Evolutionary conservation across 202 grass and related monocot species (phyloP), one percentile per base, ranked within the genome.

Genomic region (Setaria italica): DNA sequence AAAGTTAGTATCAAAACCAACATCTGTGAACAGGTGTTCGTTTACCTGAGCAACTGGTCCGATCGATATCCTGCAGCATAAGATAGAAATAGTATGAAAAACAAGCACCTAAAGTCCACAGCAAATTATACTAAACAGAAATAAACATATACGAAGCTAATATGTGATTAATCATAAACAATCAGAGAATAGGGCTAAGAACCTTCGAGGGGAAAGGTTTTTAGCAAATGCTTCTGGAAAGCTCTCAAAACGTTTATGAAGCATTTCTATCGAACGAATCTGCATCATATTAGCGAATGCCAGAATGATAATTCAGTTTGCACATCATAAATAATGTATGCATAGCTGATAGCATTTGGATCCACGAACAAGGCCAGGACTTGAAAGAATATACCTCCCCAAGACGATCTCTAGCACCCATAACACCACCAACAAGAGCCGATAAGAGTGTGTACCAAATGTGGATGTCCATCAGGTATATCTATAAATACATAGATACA

Each of bases 231-330:
- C 96, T 91, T 88, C 91, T 5, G 96, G 96, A 81, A 99, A 99
- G 74, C 90, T 95, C 86, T 99, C 93, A 86, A 99, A 99, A 89
- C 96, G 96, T 92, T 93, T 99, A 86, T 99, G 96, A 90, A 99
- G 88, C 96, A 99, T 99, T 74, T 99, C 93, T 78, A 94, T 90
- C 59, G 96, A 86, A 29, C 96, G 93, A 72, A 99, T 99, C 96
- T 99, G 86, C 79, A 86, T 85, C 76, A 78, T 77, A 76, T 80
- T 76, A 81, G 56, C 35, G 58, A 77, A 59, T 34, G 64, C 66
- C n/a, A 74, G 33, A 85, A 74, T 51, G 29, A 25, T 65, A 64
- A 16, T 53, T 57, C 53, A 83, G 54, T 82, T 76, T 62, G 54
- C 46, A 80, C 65, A 41, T 65, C 43, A 90, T 14, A 70, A 74